Base-by-base conservation (phyloP, 2,329 filamentous ascomycete genomes). In the Talaromyces islandicus region DNA sequence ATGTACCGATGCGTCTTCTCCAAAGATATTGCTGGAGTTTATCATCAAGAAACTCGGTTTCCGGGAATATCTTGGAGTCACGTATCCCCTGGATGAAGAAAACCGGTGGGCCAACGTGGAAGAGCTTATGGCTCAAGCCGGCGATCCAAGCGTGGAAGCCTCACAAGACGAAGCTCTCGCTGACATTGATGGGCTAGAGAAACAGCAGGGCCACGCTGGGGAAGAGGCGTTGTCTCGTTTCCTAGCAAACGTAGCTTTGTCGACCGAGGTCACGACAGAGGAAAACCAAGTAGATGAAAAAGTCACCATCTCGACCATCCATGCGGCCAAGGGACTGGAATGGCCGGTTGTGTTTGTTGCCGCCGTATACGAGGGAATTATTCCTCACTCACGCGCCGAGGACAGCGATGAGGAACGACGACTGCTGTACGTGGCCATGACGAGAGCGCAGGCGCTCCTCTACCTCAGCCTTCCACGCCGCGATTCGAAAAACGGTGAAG, bases 271-370 rank as follows among this genome's bases (percentile, higher is more conserved):
- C 0, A 66, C 64, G n/a, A 68, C 74, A 19, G 83, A 86, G 25
- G 79, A 79, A 29, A 83, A 80, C 29, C 79, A 84, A 41, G 64
- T 74, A 1, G 68, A 75, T 38, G 72, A 77, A 1, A 81, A 90
- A 66, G 85, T 97, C 21, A 97, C 92, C 0, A 91, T 99, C 25
- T 97, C 92, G 6, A 99, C 93, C 0, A 97, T 99, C 11, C 93
- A 99, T 71, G 92, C 92, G 0, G 91, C 93, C 2, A 99, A 99
- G 74, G 93, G 93, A 3, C 81, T 99, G 0, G 93, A 99, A 73
- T 99, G 94, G 94, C 93, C 93, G 0, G 83, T 96, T 1, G 91
- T 97, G 0, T 97, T 97, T 72, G 87, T 97, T 17, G 92, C 94
- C 6, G 90, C 90, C 1, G 88, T 91, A 27, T 96, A 96, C 70